Conservation (phyloP, 495 filamentous ascomycete species). For the Amorphotheca resinae region DNA sequence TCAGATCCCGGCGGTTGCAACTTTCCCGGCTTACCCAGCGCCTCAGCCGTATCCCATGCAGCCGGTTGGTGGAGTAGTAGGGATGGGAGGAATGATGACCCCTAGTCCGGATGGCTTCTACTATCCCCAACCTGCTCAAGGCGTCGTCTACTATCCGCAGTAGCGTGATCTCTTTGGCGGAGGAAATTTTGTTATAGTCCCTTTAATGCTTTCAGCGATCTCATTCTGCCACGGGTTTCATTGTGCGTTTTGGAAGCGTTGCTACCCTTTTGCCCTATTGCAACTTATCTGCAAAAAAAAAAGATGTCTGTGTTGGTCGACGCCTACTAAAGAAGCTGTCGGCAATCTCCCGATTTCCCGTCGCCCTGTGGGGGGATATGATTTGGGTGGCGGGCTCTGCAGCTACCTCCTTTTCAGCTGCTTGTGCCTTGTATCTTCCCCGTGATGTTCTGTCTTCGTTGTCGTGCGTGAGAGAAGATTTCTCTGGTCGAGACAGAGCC, state of each 20-base stretch:
- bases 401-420: slow-evolving; percentile 15
- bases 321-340: slow-evolving; percentile 7
- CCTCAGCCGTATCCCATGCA: slow-evolving; percentile 28
- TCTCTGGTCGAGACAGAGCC: slow-evolving; percentile 6
- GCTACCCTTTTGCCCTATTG: slow-evolving; percentile 11
- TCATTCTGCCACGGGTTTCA: slow-evolving; percentile 19
- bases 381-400: slow-evolving; percentile 1
- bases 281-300: slow-evolving; percentile 13
- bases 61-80: slow-evolving; percentile 42
- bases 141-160: slow-evolving; percentile 58
- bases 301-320: slow-evolving; percentile 10
- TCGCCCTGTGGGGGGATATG: slow-evolving; percentile 4
- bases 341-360: slow-evolving; percentile 8
- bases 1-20: slow-evolving; percentile 46
- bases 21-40: slow-evolving; percentile 34
- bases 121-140: slow-evolving; percentile 48
- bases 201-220: slow-evolving; percentile 23
- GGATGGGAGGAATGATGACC: slow-evolving; percentile 73
- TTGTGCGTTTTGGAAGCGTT: slow-evolving; percentile 22
- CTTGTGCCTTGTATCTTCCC: slow-evolving; percentile 7
- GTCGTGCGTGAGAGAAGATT: slow-evolving; percentile 21
- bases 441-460: slow-evolving; percentile 19
- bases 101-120: slow-evolving; percentile 58
- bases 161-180: slow-evolving; percentile 19
- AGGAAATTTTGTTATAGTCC: slow-evolving; percentile 18